Evolutionary conservation across 305 asterid genomes (phyloP), one percentile per base, ranked within the genome.

Genomic region (Ilex paraguariensis): DNA sequence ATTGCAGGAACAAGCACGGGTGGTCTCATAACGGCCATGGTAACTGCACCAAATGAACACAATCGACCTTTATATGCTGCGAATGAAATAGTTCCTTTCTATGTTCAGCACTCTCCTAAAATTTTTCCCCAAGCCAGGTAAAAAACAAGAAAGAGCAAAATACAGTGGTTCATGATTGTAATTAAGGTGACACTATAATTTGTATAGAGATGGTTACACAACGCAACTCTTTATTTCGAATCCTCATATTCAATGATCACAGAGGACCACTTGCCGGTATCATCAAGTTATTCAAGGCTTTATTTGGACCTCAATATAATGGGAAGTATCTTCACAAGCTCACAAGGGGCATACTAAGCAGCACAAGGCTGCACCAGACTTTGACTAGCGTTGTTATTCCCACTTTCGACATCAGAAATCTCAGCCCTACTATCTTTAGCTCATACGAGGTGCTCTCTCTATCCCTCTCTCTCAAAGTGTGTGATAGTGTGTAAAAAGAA

Each of bases 371-470:
- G 77, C 81, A 81, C 31, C 61, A 83, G 32, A 77, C 84, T 12
- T 69, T 86, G 59, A 85, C 93, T 40, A 68, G 73, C 31, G 82
- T 81, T 54, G 86, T 83, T 17, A 67, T 85, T 56, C 72, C 93
- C 30, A 54, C 90, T 32, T 85, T 85, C 45, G 93, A 83, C 54
- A 79, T 85, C 79, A 82, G 72, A 77, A 53, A 57, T 46, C 86
- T 85, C 64, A 84, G 81, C 60, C 93, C 93, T 2, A 74, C 68
- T 42, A 79, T 85, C 68, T 83, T 85, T 73, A 77, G 76, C 63
- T 73, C 87, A 2, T 85, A 62, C 40, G 72, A 71, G 81, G 87
- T 84, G 4, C 30, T 17, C n/a, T 44, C 4, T 5, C 42, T 59
- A n/a, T n/a, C n/a, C n/a, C 56, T 30, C 40, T 8, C 5, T 68